Evolutionary conservation across 495 filamentous ascomycete species (phyloP), one percentile per base, ranked within the genome.

Genomic region (Neurospora sublineolata): DNA sequence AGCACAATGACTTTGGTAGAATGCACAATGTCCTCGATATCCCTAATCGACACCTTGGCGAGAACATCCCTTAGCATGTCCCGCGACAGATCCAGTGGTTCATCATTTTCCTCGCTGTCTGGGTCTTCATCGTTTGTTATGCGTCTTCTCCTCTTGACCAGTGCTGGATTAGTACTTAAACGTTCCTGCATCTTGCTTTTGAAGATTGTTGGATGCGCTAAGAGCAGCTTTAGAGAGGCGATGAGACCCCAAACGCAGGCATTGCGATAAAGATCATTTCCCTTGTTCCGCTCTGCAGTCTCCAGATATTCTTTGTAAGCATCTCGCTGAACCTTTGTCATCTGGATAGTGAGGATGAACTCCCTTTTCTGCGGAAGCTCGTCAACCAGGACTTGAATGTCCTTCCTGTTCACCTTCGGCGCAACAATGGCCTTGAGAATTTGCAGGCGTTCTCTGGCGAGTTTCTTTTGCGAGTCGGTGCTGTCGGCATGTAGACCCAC

Each of bases 391-490:
- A 88, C 89, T 7, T 86, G 84, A 70, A 91, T 89, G 73, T 91
- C 92, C 12, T 86, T 87, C 44, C 94, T 86, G 75, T 93, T 84
- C 27, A 97, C 88, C 77, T 97, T 97, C 6, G 92, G 93, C 3
- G 84, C 85, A 58, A 97, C 86, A 52, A 89, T 89, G 9, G 85
- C 77, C 73, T 92, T 91, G 58, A 98, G 84, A 23, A 92, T 87
- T 41, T 87, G 83, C 7, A 97, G 84, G 82, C 85, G 88, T 75
- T 87, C 89, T 27, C 92, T 80, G 14, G 87, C 86, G 72, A 77
- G 81, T 67, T 90, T 84, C 69, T 85, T 85, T 40, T 92, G 83
- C 0, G 14, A 37, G 3, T 64, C 9, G 1, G 78, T 83, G 74
- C 91, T 93, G 52, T 97, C 91, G 3, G 77, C 74, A 68, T 85